Evolutionary conservation across 345 rosid genomes (phyloP), one percentile per base, ranked within the genome.

Genomic region (Populus deltoides): DNA sequence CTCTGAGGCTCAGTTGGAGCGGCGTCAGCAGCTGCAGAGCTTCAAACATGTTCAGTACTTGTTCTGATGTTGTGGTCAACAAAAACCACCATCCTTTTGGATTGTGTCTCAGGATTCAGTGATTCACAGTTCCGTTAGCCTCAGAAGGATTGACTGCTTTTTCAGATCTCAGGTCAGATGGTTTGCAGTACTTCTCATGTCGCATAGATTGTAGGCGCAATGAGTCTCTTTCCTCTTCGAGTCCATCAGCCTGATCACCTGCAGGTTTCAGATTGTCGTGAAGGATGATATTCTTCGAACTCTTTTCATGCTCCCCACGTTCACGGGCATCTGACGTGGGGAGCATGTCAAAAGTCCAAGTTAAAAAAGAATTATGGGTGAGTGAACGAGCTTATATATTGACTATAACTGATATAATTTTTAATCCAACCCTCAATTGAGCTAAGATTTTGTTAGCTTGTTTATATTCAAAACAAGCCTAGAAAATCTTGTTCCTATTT

Each of bases 31-130:
- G n/a, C 68, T 10, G 62, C 61, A 70, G 76, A 57, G 51, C 68
- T 66, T 49, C 45, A 62, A 59, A 35, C 71, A 78, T 68, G 82
- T 43, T 80, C 84, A 57, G 43, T 68, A 80, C 69, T 84, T 67
- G 83, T 55, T 75, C 45, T 8, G 41, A 75, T 45, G 66, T 59
- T 62, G 55, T 86, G 72, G 66, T 69, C 29, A 72, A 68, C 25
- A 65, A 75, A 66, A 70, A 31, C 87, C 82, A 69, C 81, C 68
- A 74, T 25, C 61, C 77, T 90, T 66, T 61, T 88, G 38, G 85
- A 76, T 79, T 85, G 31, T 76, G 78, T 87, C 77, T 31, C 31
- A 65, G 71, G 79, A 70, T 77, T 75, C 78, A 25, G 33, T 31
- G 33, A 31, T 31, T 31, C 33, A 31, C 49, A 47, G 33, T 66